Percentiles rank a stretch among this genome's conserved stretches.
Evolutionary conservation across 768 basidiomycete species (phyloP).

Genomic region (Russula sp.): DNA sequence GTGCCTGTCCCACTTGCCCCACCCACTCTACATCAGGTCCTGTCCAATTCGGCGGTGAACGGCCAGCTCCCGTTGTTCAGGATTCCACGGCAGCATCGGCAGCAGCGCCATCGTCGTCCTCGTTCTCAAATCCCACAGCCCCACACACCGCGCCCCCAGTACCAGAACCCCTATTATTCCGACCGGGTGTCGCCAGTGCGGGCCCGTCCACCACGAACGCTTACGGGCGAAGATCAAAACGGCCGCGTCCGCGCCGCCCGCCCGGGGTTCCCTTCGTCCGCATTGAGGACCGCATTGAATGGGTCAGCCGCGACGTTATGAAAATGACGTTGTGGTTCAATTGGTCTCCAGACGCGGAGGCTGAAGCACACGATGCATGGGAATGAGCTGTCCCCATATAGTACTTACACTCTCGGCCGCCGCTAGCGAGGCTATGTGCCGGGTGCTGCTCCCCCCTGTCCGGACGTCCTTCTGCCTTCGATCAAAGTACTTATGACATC

Average conservation of each 20-base stretch:
- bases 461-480: neutral
- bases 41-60: neutral
- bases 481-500: neutral
- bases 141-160: too few species aligned
- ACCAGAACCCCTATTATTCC: neutral
- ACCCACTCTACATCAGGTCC: neutral
- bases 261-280: slow-evolving; percentile 14
- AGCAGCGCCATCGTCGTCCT: too few species aligned
- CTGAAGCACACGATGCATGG: neutral
- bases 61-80: too few species aligned
- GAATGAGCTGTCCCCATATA: neutral
- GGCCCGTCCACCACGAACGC: neutral
- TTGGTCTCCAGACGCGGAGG: slow-evolving; percentile 20
- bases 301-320: slow-evolving; percentile 1
- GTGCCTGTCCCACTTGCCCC: too few species aligned
- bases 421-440: neutral
- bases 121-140: neutral
- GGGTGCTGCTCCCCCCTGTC: neutral
- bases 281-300: slow-evolving; percentile 9
- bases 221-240: neutral
- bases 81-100: neutral
- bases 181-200: neutral
- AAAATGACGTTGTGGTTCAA: slow-evolving; percentile 19
- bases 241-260: neutral
- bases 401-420: neutral